A percentile compares a stretch with the other conserved stretches of the same genome.
Evolutionary conservation across 1,284 basidiomycete genomes (phyloP).

Genomic region (Lignosus rhinocerotis): DNA sequence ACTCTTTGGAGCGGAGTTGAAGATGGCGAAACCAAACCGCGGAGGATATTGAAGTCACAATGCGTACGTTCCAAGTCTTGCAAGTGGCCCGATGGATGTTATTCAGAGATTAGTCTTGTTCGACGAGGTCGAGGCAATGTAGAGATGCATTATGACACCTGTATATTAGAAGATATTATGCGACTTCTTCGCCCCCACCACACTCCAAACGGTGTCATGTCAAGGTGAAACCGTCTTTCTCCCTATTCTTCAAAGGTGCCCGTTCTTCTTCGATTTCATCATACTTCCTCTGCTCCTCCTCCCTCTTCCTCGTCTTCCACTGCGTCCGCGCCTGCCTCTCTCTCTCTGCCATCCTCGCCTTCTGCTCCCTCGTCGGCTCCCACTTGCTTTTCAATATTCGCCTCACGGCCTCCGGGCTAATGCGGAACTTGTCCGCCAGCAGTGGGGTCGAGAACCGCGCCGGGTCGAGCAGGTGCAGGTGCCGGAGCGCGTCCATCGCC

Average conservation of each 20-base stretch:
- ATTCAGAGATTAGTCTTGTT: too few species aligned
- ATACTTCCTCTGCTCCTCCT: conserved; percentile 32
- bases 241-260: conserved; percentile 5
- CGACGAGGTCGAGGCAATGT: background rate
- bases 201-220: conserved; percentile 2
- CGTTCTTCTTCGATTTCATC: conserved; percentile 15
- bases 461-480: conserved; percentile 72
- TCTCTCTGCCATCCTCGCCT: conserved; percentile 51
- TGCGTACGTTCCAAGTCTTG: too few species aligned
- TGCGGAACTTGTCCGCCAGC: conserved; percentile 78
- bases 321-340: conserved; percentile 54
- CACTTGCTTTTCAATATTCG: conserved; percentile 85
- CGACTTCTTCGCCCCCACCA: background rate
- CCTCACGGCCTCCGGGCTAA: conserved; percentile 85
- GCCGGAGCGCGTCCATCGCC: conserved; percentile 85
- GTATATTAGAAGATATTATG: background rate
- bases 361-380: conserved; percentile 63
- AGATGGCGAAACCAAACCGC: background rate
- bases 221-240: conserved; percentile 15
- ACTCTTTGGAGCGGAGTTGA: background rate
- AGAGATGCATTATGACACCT: background rate
- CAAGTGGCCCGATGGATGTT: too few species aligned
- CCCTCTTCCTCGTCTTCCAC: conserved; percentile 45
- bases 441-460: conserved; percentile 67
- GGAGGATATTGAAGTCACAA: too few species aligned